Conservation (phyloP, 352 stramenopile species). For the Globisporangium sylvaticum region DNA sequence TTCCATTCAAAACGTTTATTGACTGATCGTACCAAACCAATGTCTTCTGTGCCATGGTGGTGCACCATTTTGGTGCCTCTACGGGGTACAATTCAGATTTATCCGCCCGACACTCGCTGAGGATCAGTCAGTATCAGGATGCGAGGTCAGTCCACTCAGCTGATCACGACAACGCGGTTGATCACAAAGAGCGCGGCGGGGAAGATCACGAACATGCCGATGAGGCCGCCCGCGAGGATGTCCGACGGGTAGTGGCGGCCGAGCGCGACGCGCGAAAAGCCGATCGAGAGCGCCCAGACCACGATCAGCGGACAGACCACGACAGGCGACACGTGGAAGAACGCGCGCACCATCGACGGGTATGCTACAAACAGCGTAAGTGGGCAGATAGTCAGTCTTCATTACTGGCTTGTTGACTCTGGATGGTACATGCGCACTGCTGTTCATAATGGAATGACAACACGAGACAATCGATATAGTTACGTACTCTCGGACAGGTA, state of each 20-base stretch:
- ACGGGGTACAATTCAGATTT: too few species aligned
- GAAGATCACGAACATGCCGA: constrained; percentile 60
- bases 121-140: too few species aligned
- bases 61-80: neutral
- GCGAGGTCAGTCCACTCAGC: neutral
- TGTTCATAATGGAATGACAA: neutral
- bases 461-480: neutral
- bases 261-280: constrained; percentile 76
- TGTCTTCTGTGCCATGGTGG: neutral
- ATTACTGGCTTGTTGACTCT: too few species aligned
- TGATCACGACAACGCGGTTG: constrained; percentile 14
- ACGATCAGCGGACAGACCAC: constrained; percentile 38
- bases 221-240: constrained; percentile 54
- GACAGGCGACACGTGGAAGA: constrained; percentile 46
- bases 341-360: constrained; percentile 37
- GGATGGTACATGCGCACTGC: neutral
- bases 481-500: constrained; percentile 48
- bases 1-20: neutral
- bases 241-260: constrained; percentile 83
- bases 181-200: constrained; percentile 42
- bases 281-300: constrained; percentile 65
- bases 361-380: constrained; percentile 16
- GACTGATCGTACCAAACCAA: neutral
- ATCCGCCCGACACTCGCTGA: too few species aligned
- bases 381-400: neutral